Evolutionary conservation across 768 basidiomycete genomes (phyloP).

Genomic region (Hemileccinum impolitum): DNA sequence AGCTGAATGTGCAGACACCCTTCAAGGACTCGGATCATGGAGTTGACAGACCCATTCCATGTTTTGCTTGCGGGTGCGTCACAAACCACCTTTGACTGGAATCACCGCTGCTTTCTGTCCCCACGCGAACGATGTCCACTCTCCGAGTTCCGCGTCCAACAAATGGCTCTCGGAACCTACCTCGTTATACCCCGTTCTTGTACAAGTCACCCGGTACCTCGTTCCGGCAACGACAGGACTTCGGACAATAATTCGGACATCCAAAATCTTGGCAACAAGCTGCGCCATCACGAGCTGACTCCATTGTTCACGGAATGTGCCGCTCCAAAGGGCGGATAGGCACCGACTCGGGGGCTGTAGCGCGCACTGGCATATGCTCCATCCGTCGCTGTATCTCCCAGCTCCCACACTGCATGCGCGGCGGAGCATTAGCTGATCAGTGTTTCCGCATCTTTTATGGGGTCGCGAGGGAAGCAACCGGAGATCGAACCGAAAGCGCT

Average conservation of each 20-base stretch:
- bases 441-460: no score
- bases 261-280: no score
- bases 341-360: not conserved
- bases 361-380: not conserved
- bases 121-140: not conserved
- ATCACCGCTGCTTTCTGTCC: not conserved
- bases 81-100: no score
- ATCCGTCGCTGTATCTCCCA: not conserved
- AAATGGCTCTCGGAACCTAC: not conserved
- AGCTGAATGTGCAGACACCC: constrained; percentile 18
- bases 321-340: constrained; percentile 9
- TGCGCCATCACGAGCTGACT: constrained; percentile 30
- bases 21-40: not conserved
- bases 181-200: constrained; percentile 53
- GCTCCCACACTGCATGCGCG: not conserved
- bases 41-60: not conserved
- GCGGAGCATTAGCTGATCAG: no score
- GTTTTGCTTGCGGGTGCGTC: not conserved
- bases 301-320: constrained; percentile 23
- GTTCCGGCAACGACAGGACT: constrained; percentile 50
- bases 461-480: no score
- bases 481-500: not conserved
- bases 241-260: no score
- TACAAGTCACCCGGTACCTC: constrained; percentile 52
- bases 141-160: not conserved